phyloP scores from a whole-genome alignment of 371 early-diverging fungal species.

The Actinomucor elegans region DNA sequence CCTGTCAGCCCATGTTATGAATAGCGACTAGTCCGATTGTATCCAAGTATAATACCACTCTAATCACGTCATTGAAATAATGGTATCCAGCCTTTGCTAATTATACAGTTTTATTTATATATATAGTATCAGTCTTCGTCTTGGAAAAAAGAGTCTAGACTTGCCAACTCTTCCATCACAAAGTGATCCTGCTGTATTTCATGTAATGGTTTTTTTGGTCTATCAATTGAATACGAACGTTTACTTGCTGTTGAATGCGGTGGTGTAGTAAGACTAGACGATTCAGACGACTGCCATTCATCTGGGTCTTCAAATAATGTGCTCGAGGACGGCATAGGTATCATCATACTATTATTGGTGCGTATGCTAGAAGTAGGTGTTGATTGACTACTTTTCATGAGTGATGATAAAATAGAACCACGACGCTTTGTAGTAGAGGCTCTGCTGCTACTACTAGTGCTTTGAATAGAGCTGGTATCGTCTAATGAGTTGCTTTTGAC shows the following conservation, averaged over 20 bases:
- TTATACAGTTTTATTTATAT: too few species aligned
- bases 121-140: conserved; percentile 32
- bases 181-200: not conserved
- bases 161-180: conserved; percentile 20
- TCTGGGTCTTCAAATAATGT: conserved; percentile 48
- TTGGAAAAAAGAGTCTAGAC: conserved; percentile 43
- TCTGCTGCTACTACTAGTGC: not conserved
- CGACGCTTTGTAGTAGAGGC: not conserved
- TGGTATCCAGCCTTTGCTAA: too few species aligned
- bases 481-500: conserved; percentile 15
- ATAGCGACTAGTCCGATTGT: too few species aligned
- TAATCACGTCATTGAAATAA: too few species aligned
- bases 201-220: not conserved
- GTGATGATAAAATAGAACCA: conserved; percentile 21
- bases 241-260: conserved; percentile 9
- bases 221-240: not conserved
- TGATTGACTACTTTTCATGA: conserved; percentile 27
- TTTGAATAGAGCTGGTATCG: not conserved
- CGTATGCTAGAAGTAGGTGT: conserved; percentile 10
- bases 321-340: conserved; percentile 35
- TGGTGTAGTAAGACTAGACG: conserved; percentile 3
- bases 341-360: conserved; percentile 5
- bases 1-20: too few species aligned
- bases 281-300: conserved; percentile 9
- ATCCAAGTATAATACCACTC: too few species aligned